Percentiles rank a stretch among this genome's conserved stretches.
These are phyloP conservation scores for Leccinum boreale DNA, from an alignment of 768 basidiomycete species.

Conservation along the genomic window DNA sequence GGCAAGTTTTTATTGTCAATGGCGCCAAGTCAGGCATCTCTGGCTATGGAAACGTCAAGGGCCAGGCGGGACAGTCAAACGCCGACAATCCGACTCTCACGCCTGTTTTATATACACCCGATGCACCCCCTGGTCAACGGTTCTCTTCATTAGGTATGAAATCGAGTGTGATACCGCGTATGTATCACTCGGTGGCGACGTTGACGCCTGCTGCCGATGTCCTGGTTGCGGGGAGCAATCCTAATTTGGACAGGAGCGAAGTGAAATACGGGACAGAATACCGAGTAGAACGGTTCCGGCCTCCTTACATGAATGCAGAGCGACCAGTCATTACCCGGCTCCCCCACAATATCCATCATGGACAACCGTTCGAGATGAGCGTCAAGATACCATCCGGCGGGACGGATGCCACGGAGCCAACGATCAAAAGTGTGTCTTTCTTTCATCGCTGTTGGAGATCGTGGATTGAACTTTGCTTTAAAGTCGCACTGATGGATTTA, in stretches of 20 bases:
- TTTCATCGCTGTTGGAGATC: neutral
- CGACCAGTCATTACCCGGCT: conserved; percentile 50
- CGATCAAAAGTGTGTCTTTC: conserved; percentile 47
- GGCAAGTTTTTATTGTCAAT: conserved; percentile 71
- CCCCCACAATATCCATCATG: conserved; percentile 42
- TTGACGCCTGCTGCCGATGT: conserved; percentile 67
- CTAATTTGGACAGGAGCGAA: conserved; percentile 76
- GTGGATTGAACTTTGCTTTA: conserved; percentile 6
- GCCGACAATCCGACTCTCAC: conserved; percentile 69
- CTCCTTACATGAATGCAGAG: conserved; percentile 68
- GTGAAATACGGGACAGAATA: conserved; percentile 81
- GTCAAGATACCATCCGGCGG: conserved; percentile 41
- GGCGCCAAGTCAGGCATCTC: conserved; percentile 72
- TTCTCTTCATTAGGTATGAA: conserved; percentile 60
- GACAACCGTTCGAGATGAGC: conserved; percentile 43
- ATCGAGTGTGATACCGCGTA: conserved; percentile 61
- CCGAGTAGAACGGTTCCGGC: conserved; percentile 80
- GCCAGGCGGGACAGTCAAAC: conserved; percentile 73
- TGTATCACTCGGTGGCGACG: conserved; percentile 85
- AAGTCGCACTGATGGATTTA: conserved; percentile 77
- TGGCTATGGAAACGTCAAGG: conserved; percentile 71
- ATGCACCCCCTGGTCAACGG: conserved; percentile 49
- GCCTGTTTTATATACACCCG: conserved; percentile 68
- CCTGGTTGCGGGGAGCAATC: conserved; percentile 83
- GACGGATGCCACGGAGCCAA: conserved; percentile 31